Percentiles rank a stretch among this genome's conserved stretches.
Evolutionary conservation across 331 rosid genomes (phyloP).

Genomic region (Rhamnella rubrinervis): DNA sequence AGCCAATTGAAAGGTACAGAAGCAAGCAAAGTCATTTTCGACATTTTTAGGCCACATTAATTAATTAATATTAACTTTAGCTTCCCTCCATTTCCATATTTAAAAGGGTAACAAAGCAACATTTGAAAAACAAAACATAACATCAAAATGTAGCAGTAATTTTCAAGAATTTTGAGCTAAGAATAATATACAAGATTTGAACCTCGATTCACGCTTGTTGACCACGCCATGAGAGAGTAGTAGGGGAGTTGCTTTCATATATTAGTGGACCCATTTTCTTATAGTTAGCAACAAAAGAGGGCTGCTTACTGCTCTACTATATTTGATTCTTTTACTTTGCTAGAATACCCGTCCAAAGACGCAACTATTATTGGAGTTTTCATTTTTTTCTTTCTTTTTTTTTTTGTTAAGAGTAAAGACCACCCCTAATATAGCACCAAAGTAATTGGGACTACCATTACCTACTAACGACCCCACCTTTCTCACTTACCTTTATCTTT

Average conservation of each 20-base stretch:
- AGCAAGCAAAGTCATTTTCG: too few species aligned
- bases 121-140: too few species aligned
- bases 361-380: slow-evolving; percentile 45
- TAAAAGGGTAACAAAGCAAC: too few species aligned
- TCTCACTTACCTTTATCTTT: too few species aligned
- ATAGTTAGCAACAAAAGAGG: slow-evolving; percentile 36
- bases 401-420: slow-evolving; percentile 22
- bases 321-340: slow-evolving; percentile 23
- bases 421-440: slow-evolving; percentile 18
- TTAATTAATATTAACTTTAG: too few species aligned
- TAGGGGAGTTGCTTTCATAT: slow-evolving; percentile 23
- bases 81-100: too few species aligned
- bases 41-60: too few species aligned
- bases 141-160: not conserved
- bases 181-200: slow-evolving; percentile 1
- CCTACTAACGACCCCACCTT: slow-evolving; percentile 40
- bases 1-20: too few species aligned
- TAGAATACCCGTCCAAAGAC: slow-evolving; percentile 34
- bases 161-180: slow-evolving; percentile 9
- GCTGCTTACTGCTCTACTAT: slow-evolving; percentile 24
- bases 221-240: slow-evolving; percentile 17
- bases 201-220: slow-evolving; percentile 23
- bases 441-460: slow-evolving; percentile 32
- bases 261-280: slow-evolving; percentile 37
- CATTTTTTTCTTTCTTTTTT: not conserved